These are phyloP conservation scores for Annona squamosa DNA, from an alignment of 164 flowering plant genomes.

Conservation along the genomic window DNA sequence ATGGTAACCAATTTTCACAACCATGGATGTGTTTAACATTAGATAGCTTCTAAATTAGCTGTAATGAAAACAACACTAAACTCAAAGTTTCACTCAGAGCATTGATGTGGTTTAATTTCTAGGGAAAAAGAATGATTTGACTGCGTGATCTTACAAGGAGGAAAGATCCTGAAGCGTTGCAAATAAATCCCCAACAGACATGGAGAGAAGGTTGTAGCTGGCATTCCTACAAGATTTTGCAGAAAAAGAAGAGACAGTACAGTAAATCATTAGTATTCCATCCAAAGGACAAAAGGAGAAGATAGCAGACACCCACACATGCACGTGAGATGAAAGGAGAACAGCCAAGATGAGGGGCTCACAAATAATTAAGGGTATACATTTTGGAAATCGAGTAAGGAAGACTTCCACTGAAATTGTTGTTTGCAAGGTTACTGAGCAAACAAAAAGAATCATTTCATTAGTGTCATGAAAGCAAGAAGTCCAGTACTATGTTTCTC, in stretches of 20 bases:
- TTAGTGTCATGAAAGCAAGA: background rate
- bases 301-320: background rate
- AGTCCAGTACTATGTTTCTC: background rate
- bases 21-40: too few relatives aligned
- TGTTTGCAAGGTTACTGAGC: slow-evolving; percentile 62
- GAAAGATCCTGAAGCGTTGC: slow-evolving; percentile 39
- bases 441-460: background rate
- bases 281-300: too few relatives aligned
- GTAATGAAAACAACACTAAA: too few relatives aligned
- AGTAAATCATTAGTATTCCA: background rate
- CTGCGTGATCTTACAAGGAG: slow-evolving; percentile 45
- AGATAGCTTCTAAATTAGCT: too few relatives aligned
- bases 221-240: slow-evolving; percentile 49
- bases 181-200: slow-evolving; percentile 60
- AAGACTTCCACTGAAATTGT: slow-evolving; percentile 72
- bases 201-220: slow-evolving; percentile 58
- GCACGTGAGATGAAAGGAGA: background rate
- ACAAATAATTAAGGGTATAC: slow-evolving; percentile 65
- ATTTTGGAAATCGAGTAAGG: slow-evolving; percentile 75
- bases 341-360: slow-evolving; percentile 29
- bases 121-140: too few relatives aligned
- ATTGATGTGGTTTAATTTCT: too few relatives aligned
- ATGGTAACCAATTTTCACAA: too few relatives aligned
- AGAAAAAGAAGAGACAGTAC: background rate
- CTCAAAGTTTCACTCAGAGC: too few relatives aligned